Base-by-base conservation (phyloP, 2,329 filamentous ascomycete genomes). In the Aureobasidium sp. region DNA sequence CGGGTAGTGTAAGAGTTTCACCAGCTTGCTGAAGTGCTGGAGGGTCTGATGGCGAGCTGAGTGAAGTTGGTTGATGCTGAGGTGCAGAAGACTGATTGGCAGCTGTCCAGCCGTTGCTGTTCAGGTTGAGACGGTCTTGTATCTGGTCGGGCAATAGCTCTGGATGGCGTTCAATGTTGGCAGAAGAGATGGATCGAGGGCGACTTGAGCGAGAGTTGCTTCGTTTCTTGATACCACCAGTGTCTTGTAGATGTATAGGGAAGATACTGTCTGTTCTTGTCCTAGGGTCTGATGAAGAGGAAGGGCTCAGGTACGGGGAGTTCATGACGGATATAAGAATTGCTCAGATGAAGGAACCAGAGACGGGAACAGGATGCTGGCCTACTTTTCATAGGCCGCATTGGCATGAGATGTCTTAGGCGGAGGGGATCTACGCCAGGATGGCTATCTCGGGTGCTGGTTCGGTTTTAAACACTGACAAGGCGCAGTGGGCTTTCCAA, bases 51-150 rank as follows among this genome's bases (percentile, higher is more conserved):
- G 44, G 17, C 27, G 31, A 40, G 42, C 62, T 12, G 66, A 61
- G 11, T 64, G 63, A 40, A 68, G 67, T 66, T 56, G 35, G 66
- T 66, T 57, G 45, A 68, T 65, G 63, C 19, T 69, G 65, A 4
- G 68, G 69, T 66, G 70, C 67, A 17, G 71, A 70, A 52, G 71
- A 73, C 31, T 67, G 67, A 54, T 70, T 68, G 29, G 70, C 67
- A 35, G 70, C 71, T 48, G 69, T 64, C 70, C 70, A 73, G 63
- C 68, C 65, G 45, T 66, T 53, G 47, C 62, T 64, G 22, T 22
- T 31, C 35, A 60, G 49, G 31, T 58, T 48, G 24, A 54, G 31
- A 14, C 42, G 57, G 37, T 45, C 49, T 45, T 48, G 58, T 54
- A 49, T 22, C 49, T 70, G 68, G 17, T 68, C 68, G 8, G 68